Base-by-base conservation (phyloP, 2,329 filamentous ascomycete species). In the Plenodomus biglobosus region DNA sequence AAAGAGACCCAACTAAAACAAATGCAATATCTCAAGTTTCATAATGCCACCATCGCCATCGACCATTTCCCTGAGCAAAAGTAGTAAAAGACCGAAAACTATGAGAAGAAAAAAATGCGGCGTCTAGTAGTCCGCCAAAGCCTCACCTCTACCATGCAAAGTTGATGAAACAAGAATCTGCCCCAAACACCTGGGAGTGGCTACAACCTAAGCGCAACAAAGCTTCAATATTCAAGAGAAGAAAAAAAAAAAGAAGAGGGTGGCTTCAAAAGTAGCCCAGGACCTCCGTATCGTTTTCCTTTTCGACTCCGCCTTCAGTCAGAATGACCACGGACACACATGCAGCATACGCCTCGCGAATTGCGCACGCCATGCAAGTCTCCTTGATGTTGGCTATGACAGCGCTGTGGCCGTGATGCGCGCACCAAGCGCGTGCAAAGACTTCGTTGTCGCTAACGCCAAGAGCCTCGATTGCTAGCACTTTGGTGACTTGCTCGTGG, bases 381-480 rank as follows among this genome's bases (percentile, higher is more conserved):
- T 79, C 82, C 49, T 80, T 75, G 43, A 88, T 68, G 68, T 90
- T 85, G 8, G 86, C 86, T 48, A 90, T 80, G 16, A 91, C 74
- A 1, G 87, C 87, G 62, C 80, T 85, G 59, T 89, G 71, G 2
- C 87, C 87, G 81, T 86, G 88, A 61, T 89, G 85, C 46, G 85
- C 81, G 66, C 87, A 90, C 87, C 87, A 91, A 6, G 87, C 86
- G 53, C 87, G 76, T 1, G 85, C 87, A 59, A 91, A 79, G 3
- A 90, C 87, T 69, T 90, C 87, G 57, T 90, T 90, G 68, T 90
- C 87, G 40, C 77, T 76, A 18, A 87, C 85, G 1, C 87, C 87
- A 65, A 88, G 85, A 0, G 86, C 85, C 71, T 90, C 85, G 13
- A 90, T 78, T 3, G 86, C 84, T 8, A 91, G 75, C 3, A 91